Evolutionary conservation across 2,329 filamentous ascomycete genomes (phyloP).

Genomic region (Cladosporium sp.): DNA sequence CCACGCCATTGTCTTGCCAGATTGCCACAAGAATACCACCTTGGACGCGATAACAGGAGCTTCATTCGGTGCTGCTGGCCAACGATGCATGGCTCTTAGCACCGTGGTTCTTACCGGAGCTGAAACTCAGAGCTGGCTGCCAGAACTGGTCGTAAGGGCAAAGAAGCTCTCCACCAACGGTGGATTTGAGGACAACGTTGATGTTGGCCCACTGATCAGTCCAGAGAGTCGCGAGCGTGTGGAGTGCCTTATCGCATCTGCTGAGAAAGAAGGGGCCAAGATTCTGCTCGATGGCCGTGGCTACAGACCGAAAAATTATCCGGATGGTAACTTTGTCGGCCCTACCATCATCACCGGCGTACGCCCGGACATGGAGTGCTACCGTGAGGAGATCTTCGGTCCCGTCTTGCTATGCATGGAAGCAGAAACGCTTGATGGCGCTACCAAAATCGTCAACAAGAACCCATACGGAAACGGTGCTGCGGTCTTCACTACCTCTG

Average conservation of each 20-base stretch:
- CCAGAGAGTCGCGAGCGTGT: conserved; percentile 76
- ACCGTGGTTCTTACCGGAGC: conserved; percentile 73
- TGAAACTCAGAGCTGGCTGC: conserved; percentile 78
- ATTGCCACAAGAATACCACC: conserved; percentile 88
- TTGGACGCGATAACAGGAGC: conserved; percentile 80
- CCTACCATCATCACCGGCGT: conserved; percentile 82
- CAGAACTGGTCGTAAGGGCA: conserved; percentile 72
- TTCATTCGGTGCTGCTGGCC: conserved; percentile 79
- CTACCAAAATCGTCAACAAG: conserved; percentile 74
- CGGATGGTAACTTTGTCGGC: conserved; percentile 77
- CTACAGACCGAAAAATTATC: conserved; percentile 71
- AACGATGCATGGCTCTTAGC: conserved; percentile 82
- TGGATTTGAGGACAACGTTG: conserved; percentile 75
- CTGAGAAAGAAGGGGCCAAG: conserved; percentile 75
- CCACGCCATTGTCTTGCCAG: conserved; percentile 77
- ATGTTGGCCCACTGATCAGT: conserved; percentile 78
- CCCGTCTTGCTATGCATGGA: conserved; percentile 80
- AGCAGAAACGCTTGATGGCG: conserved; percentile 72
- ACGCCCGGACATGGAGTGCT: conserved; percentile 76
- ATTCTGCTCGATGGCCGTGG: conserved; percentile 79
- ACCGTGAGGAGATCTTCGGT: conserved; percentile 81
- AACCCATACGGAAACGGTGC: conserved; percentile 87
- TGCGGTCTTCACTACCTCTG: conserved; percentile 78
- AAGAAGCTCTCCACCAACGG: conserved; percentile 71
- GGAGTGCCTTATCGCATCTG: conserved; percentile 68